A percentile compares a stretch with the other conserved stretches of the same genome.
Conservation (phyloP, 352 stramenopile genomes). For the Globisporangium canariense region DNA sequence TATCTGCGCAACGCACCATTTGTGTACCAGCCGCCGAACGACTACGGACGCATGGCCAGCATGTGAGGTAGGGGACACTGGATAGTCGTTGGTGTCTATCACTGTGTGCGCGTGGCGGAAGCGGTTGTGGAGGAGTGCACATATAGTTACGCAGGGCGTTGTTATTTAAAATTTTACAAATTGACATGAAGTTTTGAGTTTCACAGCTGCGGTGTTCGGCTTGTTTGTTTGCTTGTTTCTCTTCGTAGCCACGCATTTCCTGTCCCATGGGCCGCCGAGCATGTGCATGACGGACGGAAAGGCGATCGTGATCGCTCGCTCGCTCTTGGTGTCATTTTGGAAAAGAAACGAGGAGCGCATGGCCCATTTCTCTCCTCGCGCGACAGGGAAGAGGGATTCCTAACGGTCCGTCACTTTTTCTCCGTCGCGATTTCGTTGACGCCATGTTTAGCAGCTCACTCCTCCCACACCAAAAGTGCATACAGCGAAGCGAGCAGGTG, state of each 20-base stretch:
- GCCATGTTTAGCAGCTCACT: no score
- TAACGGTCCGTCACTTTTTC: no score
- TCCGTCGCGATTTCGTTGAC: not conserved
- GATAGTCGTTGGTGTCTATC: not conserved
- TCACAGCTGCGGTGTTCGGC: no score
- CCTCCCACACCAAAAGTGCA: conserved; percentile 9
- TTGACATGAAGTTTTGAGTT: not conserved
- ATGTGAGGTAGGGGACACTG: conserved; percentile 18
- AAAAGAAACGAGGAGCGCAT: no score
- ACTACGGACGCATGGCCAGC: conserved; percentile 29
- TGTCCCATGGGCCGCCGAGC: no score
- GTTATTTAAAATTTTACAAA: conserved; percentile 1
- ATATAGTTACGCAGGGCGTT: not conserved
- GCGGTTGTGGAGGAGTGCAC: not conserved
- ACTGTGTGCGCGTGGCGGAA: not conserved
- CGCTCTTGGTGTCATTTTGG: no score
- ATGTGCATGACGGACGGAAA: no score
- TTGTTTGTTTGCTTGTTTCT: no score
- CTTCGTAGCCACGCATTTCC: no score
- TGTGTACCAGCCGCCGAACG: conserved; percentile 18
- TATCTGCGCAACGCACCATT: conserved; percentile 22
- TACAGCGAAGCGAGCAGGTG: conserved; percentile 9
- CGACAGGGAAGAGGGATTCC: no score
- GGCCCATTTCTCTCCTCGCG: no score
- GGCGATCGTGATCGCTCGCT: no score